Evolutionary conservation across 2,329 filamentous ascomycete genomes (phyloP).

Genomic region (Periconia macrospinosa): DNA sequence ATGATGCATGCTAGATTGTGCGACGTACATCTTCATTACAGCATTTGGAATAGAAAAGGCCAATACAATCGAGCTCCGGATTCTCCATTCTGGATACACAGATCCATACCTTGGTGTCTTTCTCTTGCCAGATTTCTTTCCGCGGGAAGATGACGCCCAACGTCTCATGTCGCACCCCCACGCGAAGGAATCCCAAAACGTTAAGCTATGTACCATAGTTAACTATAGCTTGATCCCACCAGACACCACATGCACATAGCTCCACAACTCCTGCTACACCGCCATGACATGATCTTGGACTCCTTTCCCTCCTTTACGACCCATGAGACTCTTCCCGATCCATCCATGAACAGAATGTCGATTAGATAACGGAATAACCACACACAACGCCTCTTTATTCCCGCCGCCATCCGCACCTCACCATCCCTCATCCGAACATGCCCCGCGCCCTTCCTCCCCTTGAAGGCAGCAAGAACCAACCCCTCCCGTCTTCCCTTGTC

Average conservation of each 20-base stretch:
- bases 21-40: too few relatives aligned
- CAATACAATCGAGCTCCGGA: too few relatives aligned
- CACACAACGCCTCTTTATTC: neutral
- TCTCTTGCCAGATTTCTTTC: neutral
- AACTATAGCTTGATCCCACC: too few relatives aligned
- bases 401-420: neutral
- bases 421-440: slow-evolving; percentile 40
- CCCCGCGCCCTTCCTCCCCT: slow-evolving; percentile 54
- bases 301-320: neutral
- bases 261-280: neutral
- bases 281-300: slow-evolving; percentile 3
- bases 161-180: neutral
- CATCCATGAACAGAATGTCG: neutral
- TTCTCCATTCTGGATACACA: too few relatives aligned
- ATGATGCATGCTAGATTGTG: too few relatives aligned
- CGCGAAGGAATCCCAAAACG: neutral
- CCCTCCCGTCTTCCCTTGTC: slow-evolving; percentile 69
- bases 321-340: neutral
- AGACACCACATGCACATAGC: neutral
- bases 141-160: neutral
- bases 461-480: slow-evolving; percentile 42
- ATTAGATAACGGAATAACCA: neutral
- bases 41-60: too few relatives aligned
- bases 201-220: too few relatives aligned
- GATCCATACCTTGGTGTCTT: neutral